Evolutionary conservation across 495 filamentous ascomycete genomes (phyloP).

Genomic region (Podospora pseudopauciseta): DNA sequence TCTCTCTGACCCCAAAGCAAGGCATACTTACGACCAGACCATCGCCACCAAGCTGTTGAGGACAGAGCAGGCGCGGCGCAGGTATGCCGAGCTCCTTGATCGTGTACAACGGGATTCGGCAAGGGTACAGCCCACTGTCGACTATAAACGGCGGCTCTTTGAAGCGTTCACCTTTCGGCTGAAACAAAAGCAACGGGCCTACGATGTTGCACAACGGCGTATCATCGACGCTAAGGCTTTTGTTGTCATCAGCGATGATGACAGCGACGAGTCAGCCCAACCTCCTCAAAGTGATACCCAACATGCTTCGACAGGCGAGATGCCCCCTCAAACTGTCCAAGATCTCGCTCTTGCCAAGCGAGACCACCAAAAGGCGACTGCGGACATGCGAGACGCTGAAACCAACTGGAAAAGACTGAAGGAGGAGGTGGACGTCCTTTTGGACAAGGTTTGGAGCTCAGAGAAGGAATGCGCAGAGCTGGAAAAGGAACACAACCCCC

Average conservation of each 20-base stretch:
- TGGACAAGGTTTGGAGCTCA: background rate
- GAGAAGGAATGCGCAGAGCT: background rate
- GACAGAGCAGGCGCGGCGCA: background rate
- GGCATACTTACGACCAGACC: background rate
- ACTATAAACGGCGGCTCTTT: background rate
- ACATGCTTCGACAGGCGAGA: background rate
- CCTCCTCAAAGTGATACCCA: background rate
- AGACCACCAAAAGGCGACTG: background rate
- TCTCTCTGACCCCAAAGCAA: background rate
- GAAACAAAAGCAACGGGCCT: background rate
- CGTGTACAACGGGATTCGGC: background rate
- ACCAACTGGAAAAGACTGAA: background rate
- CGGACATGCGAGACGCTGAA: background rate
- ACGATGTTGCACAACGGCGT: background rate
- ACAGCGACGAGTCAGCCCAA: background rate
- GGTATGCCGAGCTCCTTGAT: background rate
- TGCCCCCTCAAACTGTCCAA: background rate
- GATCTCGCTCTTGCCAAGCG: background rate
- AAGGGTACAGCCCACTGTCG: background rate
- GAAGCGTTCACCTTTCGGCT: background rate
- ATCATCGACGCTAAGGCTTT: background rate
- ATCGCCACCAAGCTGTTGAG: background rate
- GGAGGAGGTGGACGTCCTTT: background rate
- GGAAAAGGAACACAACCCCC: background rate
- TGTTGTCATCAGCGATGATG: background rate